phyloP scores from a whole-genome alignment of 306 rosid genomes.

The Bauhinia variegata region DNA sequence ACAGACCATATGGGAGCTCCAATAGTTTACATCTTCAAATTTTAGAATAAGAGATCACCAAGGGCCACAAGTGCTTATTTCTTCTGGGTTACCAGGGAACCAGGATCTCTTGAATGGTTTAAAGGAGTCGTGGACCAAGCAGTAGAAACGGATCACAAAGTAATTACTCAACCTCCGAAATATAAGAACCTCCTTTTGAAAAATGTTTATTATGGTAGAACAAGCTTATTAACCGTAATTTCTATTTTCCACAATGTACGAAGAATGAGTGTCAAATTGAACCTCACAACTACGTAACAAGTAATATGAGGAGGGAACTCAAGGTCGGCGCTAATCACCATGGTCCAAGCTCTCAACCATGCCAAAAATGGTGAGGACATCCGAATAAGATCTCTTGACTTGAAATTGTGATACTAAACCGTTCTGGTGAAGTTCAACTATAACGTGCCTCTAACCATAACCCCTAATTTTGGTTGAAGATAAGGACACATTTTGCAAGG shows the following conservation, averaged over 20 bases:
- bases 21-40: slow-evolving; percentile 76
- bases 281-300: slow-evolving; percentile 91
- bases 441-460: slow-evolving; percentile 1
- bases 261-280: slow-evolving; percentile 78
- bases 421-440: neutral
- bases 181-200: too few species aligned
- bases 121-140: slow-evolving; percentile 95
- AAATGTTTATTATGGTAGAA: neutral
- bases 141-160: slow-evolving; percentile 84
- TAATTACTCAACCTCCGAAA: slow-evolving; percentile 31
- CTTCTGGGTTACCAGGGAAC: slow-evolving; percentile 97
- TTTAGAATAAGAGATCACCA: slow-evolving; percentile 60
- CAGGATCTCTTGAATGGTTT: slow-evolving; percentile 97
- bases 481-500: slow-evolving; percentile 92
- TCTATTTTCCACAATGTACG: slow-evolving; percentile 6
- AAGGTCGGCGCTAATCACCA: slow-evolving; percentile 87
- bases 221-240: slow-evolving; percentile 24
- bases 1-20: slow-evolving; percentile 68
- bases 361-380: slow-evolving; percentile 94
- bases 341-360: slow-evolving; percentile 98
- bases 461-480: slow-evolving; percentile 50
- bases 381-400: slow-evolving; percentile 56
- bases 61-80: slow-evolving; percentile 78
- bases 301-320: slow-evolving; percentile 93
- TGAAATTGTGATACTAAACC: neutral